Base-by-base conservation (phyloP, 805 yeast species). In the Myxozyma neotropica region DNA sequence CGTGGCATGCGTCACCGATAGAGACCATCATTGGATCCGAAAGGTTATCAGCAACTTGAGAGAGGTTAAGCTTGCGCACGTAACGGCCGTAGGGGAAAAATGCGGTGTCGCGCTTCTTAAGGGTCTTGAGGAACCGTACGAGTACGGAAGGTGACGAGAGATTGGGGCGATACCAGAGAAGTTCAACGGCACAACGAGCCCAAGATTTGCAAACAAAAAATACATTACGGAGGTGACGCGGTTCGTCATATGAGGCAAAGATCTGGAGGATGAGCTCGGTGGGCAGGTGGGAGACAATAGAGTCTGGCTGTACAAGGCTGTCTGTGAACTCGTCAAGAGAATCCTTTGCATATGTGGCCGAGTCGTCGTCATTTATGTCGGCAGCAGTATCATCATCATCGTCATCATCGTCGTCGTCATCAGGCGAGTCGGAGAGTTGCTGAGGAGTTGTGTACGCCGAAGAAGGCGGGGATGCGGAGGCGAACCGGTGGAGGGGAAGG, bases 101-200 rank as follows among this genome's bases (percentile, higher is more conserved):
- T 78, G 80, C 0, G 89, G 84, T 40, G 73, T 69, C 3, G 63
- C 70, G 55, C 77, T 73, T 64, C 45, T 75, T 75, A 80, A 87
- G 80, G 44, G 89, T 83, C 45, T 77, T 74, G 49, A 81, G 76
- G 51, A 91, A 80, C 61, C 81, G 81, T 45, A 73, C 73, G 64
- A 83, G 81, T 2, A 84, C 77, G 1, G 71, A 59, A 47, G 77
- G 79, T 60, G 78, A 77, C 62, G 80, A 82, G 72, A 89, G 79
- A 44, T 82, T 82, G 2, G 97, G 97, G 59, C 98, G 81, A 70
- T 89, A 88, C 95, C 97, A 92, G 31, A 92, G 76, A 43, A 86
- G 78, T 68, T 89, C 96, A 10, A 90, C 84, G 13, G 88, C 84
- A 43, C 88, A 77, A 65, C 83, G 82, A 10, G 91, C 88, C 87